phyloP scores from a whole-genome alignment of 2,329 filamentous ascomycete genomes.

The Aspergillus neotritici region DNA sequence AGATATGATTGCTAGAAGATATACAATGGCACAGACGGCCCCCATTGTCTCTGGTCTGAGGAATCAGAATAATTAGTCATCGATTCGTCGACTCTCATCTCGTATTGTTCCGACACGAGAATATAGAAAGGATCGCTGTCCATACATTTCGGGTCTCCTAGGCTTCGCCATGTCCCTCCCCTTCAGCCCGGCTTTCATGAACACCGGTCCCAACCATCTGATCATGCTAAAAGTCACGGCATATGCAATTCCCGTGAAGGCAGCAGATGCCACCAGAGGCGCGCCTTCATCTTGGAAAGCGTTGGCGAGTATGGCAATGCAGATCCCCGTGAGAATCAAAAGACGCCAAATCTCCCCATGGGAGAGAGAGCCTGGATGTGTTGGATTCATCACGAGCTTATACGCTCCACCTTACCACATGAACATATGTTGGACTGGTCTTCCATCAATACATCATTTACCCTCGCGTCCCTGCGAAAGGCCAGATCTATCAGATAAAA shows the following conservation, averaged over 20 bases:
- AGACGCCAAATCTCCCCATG: slow-evolving; percentile 53
- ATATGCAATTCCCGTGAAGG: slow-evolving; percentile 81
- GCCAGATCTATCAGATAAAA: not conserved
- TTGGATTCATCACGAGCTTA: slow-evolving; percentile 26
- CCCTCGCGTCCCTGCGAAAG: no score
- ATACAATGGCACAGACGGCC: slow-evolving; percentile 84
- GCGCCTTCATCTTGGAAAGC: slow-evolving; percentile 81
- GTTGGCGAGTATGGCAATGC: slow-evolving; percentile 66
- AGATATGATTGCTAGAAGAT: slow-evolving; percentile 78
- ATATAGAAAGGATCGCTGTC: slow-evolving; percentile 4
- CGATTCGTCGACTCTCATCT: not conserved
- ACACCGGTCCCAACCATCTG: slow-evolving; percentile 84
- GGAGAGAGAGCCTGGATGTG: slow-evolving; percentile 38
- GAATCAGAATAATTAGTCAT: not conserved
- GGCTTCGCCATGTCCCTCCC: slow-evolving; percentile 82
- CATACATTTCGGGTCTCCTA: slow-evolving; percentile 67
- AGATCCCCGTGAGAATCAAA: slow-evolving; percentile 61
- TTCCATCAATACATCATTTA: not conserved
- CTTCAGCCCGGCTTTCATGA: slow-evolving; percentile 81
- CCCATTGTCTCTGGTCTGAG: slow-evolving; percentile 88
- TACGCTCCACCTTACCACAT: slow-evolving; percentile 6
- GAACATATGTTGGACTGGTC: not conserved
- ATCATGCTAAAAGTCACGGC: slow-evolving; percentile 77
- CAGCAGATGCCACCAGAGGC: slow-evolving; percentile 79
- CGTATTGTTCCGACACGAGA: not conserved